Conservation (phyloP, 805 yeast species). For the Saccharomycopsis fibuligera region DNA sequence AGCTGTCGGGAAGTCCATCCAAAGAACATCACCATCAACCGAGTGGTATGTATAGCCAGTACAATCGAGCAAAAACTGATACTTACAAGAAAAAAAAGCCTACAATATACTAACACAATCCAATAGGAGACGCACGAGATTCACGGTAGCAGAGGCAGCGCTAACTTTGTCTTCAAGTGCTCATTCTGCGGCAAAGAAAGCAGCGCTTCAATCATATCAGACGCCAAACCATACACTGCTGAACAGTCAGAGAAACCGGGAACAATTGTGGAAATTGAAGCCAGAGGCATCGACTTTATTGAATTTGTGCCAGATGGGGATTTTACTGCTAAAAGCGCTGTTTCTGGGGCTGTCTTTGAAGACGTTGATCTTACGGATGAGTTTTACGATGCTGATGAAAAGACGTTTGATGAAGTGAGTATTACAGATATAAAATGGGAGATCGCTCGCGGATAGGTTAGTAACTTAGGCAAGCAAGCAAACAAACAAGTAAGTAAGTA, state of each 20-base stretch:
- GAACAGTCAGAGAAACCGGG: constrained; percentile 40
- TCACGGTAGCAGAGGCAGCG: constrained; percentile 71
- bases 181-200: constrained; percentile 44
- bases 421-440: constrained; percentile 70
- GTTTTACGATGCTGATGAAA: constrained; percentile 95
- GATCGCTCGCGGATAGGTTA: constrained; percentile 32
- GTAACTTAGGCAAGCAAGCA: background rate
- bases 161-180: constrained; percentile 76
- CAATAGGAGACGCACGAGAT: constrained; percentile 29
- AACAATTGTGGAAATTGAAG: constrained; percentile 64
- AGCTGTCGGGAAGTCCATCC: constrained; percentile 73
- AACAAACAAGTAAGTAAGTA: background rate
- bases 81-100: background rate
- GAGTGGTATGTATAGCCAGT: constrained; percentile 42
- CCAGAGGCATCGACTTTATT: constrained; percentile 74
- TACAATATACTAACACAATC: background rate
- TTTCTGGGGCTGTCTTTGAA: constrained; percentile 43
- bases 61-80: background rate
- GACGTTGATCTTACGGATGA: constrained; percentile 68
- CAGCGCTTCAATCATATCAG: constrained; percentile 25
- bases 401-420: constrained; percentile 71
- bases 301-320: constrained; percentile 64
- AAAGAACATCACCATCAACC: constrained; percentile 62
- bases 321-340: constrained; percentile 50
- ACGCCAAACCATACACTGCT: constrained; percentile 25